Base-by-base conservation (phyloP, 768 basidiomycete species). In the Gymnopilus junonius region DNA sequence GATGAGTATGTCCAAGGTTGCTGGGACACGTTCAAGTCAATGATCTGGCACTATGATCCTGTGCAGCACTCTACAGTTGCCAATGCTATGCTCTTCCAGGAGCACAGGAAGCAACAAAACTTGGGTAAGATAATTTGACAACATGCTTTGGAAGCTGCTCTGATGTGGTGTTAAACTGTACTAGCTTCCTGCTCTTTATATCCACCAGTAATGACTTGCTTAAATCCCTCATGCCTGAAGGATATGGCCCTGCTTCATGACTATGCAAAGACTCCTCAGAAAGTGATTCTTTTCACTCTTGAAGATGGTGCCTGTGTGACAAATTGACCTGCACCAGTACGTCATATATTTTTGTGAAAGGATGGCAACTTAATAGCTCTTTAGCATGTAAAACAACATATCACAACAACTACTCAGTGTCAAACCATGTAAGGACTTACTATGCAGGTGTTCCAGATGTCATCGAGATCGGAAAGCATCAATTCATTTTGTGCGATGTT, bases 401-500 rank as follows among this genome's bases (percentile, higher is more conserved):
- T 58, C 69, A 74, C 50, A 63, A 69, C 61, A 72, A 74, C 57
- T 76, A 70, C 45, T 56, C 37, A 20, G 70, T 75, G 23, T 37
- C 53, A 8, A 45, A 67, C 4, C 54, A 55, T 12, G 35, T 45
- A 4, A 63, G 70, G 7, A 69, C 62, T 6, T 75, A 76, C 35
- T 73, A 75, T 43, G 46, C 50, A 14, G 63, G 65, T 10, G 65
- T 69, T 15, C 70, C 75, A 15, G 50, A 66, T 5, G 34, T 53
- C 21, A 69, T 76, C 31, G 63, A 76, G 45, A 63, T 77, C 21
- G 68, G 63, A 15, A 66, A 75, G 43, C 74, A 77, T 60, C 71
- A 71, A 17, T 77, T 69, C 58, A 58, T 73, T 51, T 65, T 70
- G 40, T 25, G 53, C 2, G 32, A 58, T 17, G 58, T 75, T n/a